Percentiles rank a stretch among this genome's conserved stretches.
Conservation (phyloP, 1,284 basidiomycete species). For the Ustilago nuda region DNA sequence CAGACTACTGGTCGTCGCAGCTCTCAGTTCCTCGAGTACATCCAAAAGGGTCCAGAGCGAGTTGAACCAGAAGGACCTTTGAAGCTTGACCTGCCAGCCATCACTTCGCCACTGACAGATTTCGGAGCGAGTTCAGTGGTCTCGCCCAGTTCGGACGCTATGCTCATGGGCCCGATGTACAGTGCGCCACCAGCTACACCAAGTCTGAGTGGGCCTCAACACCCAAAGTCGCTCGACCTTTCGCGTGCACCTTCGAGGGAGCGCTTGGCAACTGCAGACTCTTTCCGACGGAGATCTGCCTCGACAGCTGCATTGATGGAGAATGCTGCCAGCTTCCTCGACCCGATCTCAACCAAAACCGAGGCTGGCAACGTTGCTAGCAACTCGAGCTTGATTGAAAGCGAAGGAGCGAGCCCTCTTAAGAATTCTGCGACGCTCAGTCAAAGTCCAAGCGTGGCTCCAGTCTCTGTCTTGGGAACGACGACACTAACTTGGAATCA, state of each 20-base stretch:
- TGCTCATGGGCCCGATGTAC: conserved; percentile 10
- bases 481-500: neutral
- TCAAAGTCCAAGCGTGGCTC: conserved; percentile 14
- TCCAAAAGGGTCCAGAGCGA: conserved; percentile 39
- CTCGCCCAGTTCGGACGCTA: neutral
- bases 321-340: conserved; percentile 32
- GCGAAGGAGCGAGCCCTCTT: neutral
- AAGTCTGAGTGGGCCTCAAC: neutral
- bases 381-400: conserved; percentile 6
- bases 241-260: conserved; percentile 13
- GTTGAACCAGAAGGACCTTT: conserved; percentile 27
- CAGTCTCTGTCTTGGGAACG: neutral
- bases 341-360: conserved; percentile 7
- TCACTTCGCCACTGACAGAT: conserved; percentile 21
- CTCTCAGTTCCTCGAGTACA: conserved; percentile 48
- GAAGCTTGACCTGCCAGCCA: conserved; percentile 24
- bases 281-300: conserved; percentile 45
- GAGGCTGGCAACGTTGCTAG: conserved; percentile 7
- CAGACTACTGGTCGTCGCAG: conserved; percentile 26
- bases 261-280: conserved; percentile 3
- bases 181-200: neutral
- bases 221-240: conserved; percentile 25
- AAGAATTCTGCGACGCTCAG: conserved; percentile 1
- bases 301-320: conserved; percentile 51
- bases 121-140: conserved; percentile 2